Conservation (phyloP, 306 rosid genomes). For the Urtica urens region DNA sequence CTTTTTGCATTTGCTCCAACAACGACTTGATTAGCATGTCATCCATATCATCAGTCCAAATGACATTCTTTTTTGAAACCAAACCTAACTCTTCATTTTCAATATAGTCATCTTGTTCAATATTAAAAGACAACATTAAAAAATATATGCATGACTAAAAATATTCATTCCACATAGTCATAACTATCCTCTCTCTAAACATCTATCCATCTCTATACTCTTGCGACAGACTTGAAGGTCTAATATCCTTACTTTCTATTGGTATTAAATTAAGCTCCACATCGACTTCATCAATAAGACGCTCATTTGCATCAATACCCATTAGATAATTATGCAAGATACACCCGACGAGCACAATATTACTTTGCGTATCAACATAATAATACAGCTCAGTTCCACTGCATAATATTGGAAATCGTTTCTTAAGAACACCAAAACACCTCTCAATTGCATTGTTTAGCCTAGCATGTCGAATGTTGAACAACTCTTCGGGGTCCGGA, state of each 20-base stretch:
- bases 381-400: neutral
- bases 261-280: neutral
- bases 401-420: neutral
- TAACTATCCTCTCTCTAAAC: neutral
- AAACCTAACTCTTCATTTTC: too few relatives aligned
- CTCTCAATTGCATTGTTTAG: neutral
- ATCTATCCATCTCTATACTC: neutral
- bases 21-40: too few relatives aligned
- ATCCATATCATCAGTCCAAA: too few relatives aligned
- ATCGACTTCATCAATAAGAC: neutral
- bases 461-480: neutral
- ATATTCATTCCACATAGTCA: neutral
- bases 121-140: too few relatives aligned
- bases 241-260: neutral
- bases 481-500: neutral
- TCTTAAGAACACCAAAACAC: neutral
- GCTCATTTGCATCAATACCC: neutral
- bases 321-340: slow-evolving; percentile 1
- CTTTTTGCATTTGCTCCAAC: too few relatives aligned
- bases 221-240: neutral
- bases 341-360: neutral
- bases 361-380: neutral
- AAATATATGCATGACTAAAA: too few relatives aligned
- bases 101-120: too few relatives aligned
- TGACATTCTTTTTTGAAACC: too few relatives aligned